These are phyloP conservation scores for Meyerozyma guilliermondii DNA, from an alignment of 1,139 yeast genomes.

Conservation along the genomic window DNA sequence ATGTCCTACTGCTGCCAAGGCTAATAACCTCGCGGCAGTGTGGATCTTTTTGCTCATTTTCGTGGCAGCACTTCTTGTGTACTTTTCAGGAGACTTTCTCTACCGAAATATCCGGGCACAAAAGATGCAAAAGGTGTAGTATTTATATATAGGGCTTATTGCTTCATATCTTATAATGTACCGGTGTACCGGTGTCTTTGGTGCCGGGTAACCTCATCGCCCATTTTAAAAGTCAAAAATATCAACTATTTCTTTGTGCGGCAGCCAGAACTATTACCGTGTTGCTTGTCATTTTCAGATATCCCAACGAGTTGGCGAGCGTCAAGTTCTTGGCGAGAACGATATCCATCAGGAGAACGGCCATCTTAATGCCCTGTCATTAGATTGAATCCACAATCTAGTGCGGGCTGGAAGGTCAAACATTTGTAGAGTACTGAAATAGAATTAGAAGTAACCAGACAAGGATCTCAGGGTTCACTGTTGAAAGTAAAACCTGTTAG, in stretches of 20 bases:
- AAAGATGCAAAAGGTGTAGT: slow-evolving; percentile 1
- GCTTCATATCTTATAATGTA: no score
- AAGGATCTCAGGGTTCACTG: no score
- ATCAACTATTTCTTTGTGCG: slow-evolving; percentile 35
- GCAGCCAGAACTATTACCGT: slow-evolving; percentile 55
- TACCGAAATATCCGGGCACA: slow-evolving; percentile 21
- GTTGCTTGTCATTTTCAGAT: slow-evolving; percentile 50
- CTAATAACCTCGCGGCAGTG: slow-evolving; percentile 50
- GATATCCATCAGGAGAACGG: slow-evolving; percentile 35
- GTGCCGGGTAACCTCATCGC: slow-evolving; percentile 11
- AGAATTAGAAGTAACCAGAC: no score
- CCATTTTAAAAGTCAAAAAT: slow-evolving; percentile 4
- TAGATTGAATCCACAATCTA: slow-evolving; percentile 20
- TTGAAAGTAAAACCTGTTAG: no score
- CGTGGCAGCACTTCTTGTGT: slow-evolving; percentile 50
- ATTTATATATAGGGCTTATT: neutral
- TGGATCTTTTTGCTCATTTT: slow-evolving; percentile 56
- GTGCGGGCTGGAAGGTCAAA: slow-evolving; percentile 53
- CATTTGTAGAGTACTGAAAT: slow-evolving; percentile 15
- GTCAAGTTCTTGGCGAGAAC: slow-evolving; percentile 53
- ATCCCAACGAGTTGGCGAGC: slow-evolving; percentile 52
- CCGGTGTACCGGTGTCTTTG: no score
- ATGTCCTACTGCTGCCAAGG: slow-evolving; percentile 72
- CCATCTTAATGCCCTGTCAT: slow-evolving; percentile 49
- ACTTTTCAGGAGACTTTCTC: slow-evolving; percentile 50